These are phyloP conservation scores for Syzygium aromaticum DNA, from an alignment of 345 rosid species.

Conservation along the genomic window DNA sequence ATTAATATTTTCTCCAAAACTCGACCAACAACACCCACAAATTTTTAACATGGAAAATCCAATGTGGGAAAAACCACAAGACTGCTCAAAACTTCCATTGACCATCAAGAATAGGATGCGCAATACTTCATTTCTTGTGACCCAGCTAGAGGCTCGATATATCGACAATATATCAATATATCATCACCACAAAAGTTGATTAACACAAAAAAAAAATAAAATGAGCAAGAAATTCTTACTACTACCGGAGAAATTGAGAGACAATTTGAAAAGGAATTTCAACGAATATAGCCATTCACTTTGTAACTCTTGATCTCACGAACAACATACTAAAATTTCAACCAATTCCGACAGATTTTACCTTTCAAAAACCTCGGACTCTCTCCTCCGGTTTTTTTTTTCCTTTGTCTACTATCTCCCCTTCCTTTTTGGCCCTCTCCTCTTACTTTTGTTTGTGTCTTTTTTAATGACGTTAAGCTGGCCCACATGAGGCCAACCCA, in stretches of 20 bases:
- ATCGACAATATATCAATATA: neutral
- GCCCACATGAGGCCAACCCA: neutral
- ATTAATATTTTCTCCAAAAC: neutral
- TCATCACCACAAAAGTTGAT: neutral
- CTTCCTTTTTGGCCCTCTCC: neutral
- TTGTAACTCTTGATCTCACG: neutral
- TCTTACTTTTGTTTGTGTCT: rapidly evolving
- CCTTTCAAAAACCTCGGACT: neutral
- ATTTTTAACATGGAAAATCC: neutral
- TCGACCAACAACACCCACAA: neutral
- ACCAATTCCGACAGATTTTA: neutral
- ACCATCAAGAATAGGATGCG: neutral
- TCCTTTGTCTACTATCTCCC: neutral
- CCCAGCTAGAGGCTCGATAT: neutral
- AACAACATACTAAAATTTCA: neutral
- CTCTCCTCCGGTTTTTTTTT: neutral
- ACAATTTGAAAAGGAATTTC: neutral
- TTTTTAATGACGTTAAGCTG: neutral
- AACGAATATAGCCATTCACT: neutral
- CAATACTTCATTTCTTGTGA: neutral
- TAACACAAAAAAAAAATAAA: neutral
- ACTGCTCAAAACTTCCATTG: neutral
- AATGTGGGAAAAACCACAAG: neutral
- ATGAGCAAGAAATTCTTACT: neutral
- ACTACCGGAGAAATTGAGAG: neutral